Evolutionary conservation across 176 grass and related monocot species (phyloP), one percentile per base, ranked within the genome.

Genomic region (Saccharum spontaneum): DNA sequence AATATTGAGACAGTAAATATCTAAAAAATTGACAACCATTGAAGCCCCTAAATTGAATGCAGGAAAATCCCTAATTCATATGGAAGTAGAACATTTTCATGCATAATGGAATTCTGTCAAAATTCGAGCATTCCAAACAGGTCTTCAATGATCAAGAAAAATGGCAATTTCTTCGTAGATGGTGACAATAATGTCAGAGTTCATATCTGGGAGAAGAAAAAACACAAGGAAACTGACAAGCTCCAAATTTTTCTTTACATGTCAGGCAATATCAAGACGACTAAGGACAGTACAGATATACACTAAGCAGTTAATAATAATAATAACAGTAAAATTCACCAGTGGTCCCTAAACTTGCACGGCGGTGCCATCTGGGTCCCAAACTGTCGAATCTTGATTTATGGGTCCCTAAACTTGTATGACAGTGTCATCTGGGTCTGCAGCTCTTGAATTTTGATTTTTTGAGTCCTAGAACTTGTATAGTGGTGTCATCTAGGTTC

Each of bases 251-350:
- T 52, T 49, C 2, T 46, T 48, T 11, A 75, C 33, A 48, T 0
- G 20, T 40, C 6, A 31, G 3, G 39, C 4, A 22, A 23, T 61
- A 63, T 16, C 12, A 18, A 8, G 4, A 22, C n/a, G 10, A 66
- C 57, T 41, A 67, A 82, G 4, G 6, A 18, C 22, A 48, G 22
- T 59, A 59, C 22, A 67, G n/a, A 64, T 49, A 86, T 10, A 64
- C 1, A 70, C 13, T 18, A 70, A 11, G 18, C 30, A 79, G 30
- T 75, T 87, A 55, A 84, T 82, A 85, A 82, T 87, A 55, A 84
- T 82, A 85, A 82, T 54, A 22, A 22, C 6, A 50, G 14, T 50
- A 50, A 49, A 16, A 50, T 54, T 20, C 16, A 18, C 50, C 50
- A 55, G 18, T 55, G 50, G 16, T 20, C 50, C 17, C 16, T 54